These are phyloP conservation scores for Hibiscus mutabilis DNA, from an alignment of 345 rosid species.

Conservation along the genomic window DNA sequence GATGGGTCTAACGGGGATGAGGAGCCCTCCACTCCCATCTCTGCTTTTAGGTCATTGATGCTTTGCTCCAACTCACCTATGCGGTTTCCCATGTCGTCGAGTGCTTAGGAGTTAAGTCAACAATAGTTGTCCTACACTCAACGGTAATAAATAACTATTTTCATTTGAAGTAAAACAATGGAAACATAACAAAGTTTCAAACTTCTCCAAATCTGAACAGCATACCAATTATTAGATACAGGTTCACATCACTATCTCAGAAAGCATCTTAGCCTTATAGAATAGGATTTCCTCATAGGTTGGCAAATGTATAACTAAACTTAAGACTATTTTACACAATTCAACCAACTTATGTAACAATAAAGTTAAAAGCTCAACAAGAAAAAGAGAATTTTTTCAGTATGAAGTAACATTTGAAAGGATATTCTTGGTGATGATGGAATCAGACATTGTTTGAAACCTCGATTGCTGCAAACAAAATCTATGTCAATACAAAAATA, in stretches of 20 bases:
- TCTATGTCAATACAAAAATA: conserved; percentile 7
- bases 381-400: not conserved
- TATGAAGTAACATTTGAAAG: conserved; percentile 22
- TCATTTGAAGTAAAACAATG: not conserved
- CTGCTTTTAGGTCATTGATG: conserved; percentile 51
- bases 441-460: conserved; percentile 76
- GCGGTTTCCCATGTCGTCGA: conserved; percentile 76
- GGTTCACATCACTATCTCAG: not conserved
- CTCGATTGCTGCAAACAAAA: conserved; percentile 54
- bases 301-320: not conserved
- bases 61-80: conserved; percentile 67
- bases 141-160: not conserved
- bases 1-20: conserved; percentile 47
- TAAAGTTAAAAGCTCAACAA: not conserved
- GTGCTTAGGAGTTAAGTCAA: conserved; percentile 48
- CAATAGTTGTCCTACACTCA: not conserved
- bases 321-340: not conserved
- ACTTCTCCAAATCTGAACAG: not conserved
- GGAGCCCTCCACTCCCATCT: conserved; percentile 64
- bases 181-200: not conserved
- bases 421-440: conserved; percentile 69
- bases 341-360: conserved; percentile 5
- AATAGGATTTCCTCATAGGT: not conserved
- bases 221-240: not conserved
- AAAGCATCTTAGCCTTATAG: not conserved